Evolutionary conservation across 306 rosid species (phyloP).

Genomic region (Corylus americana): DNA sequence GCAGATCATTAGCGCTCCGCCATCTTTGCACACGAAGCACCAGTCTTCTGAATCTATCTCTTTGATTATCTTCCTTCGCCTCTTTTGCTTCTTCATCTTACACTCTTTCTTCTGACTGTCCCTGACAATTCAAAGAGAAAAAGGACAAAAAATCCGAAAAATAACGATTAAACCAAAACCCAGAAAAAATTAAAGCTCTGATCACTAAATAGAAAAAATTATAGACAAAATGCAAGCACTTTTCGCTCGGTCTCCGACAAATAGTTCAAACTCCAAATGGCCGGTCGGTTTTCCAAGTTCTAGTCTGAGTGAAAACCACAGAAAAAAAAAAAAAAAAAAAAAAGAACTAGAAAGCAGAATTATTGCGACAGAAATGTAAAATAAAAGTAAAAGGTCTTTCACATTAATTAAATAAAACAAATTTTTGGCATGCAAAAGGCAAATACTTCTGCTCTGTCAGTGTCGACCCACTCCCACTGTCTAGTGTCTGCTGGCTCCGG

Average conservation of each 20-base stretch:
- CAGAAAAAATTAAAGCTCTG: neutral
- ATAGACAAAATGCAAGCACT: neutral
- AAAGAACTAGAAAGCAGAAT: too few relatives aligned
- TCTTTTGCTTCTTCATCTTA: neutral
- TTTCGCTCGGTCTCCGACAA: neutral
- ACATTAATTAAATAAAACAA: too few relatives aligned
- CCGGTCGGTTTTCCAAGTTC: neutral
- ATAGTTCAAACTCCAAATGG: too few relatives aligned
- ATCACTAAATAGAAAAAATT: neutral
- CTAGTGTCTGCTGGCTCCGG: too few relatives aligned
- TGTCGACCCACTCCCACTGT: too few relatives aligned
- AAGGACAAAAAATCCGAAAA: neutral
- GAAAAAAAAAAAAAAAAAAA: too few relatives aligned
- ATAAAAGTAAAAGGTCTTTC: too few relatives aligned
- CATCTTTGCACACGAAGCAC: conserved; percentile 54
- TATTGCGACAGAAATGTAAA: too few relatives aligned
- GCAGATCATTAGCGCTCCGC: conserved; percentile 42
- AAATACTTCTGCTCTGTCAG: too few relatives aligned
- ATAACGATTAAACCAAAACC: neutral
- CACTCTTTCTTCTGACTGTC: neutral
- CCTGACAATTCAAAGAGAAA: neutral
- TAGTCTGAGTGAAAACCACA: neutral
- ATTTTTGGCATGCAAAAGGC: too few relatives aligned
- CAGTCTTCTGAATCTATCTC: conserved; percentile 25
- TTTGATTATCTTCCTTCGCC: neutral